phyloP scores from a whole-genome alignment of 192 early-diverging fungal species.

The Dissophora globulifera region DNA sequence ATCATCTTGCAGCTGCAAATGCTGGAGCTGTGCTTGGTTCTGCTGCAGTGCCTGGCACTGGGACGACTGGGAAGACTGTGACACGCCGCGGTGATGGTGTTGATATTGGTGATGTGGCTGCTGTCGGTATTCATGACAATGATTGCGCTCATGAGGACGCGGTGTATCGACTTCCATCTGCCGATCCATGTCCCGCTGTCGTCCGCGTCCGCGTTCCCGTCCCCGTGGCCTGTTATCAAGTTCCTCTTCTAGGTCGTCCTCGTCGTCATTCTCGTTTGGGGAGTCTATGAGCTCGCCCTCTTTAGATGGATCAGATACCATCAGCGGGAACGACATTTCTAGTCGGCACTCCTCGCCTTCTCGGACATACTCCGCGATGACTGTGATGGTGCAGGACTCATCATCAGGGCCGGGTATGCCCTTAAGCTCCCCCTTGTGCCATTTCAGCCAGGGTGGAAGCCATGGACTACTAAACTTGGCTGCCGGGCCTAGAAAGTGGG shows the following conservation, averaged over 20 bases:
- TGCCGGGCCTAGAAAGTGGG: conserved; percentile 60
- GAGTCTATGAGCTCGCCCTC: conserved; percentile 45
- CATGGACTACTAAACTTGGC: conserved; percentile 76
- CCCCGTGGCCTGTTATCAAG: conserved; percentile 1
- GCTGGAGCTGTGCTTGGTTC: conserved; percentile 7
- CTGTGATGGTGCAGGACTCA: conserved; percentile 67
- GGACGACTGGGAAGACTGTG: too few relatives aligned
- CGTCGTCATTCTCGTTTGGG: conserved; percentile 22
- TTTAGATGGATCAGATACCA: conserved; percentile 51
- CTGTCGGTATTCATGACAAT: neutral
- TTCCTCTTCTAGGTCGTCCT: conserved; percentile 17
- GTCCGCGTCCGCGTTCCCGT: neutral
- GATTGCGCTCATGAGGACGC: neutral
- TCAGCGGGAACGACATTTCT: conserved; percentile 56
- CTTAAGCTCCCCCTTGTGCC: conserved; percentile 76
- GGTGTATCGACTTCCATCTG: neutral
- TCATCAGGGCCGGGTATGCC: conserved; percentile 71
- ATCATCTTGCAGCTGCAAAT: neutral
- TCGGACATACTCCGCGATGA: conserved; percentile 73
- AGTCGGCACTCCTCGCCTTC: conserved; percentile 58
- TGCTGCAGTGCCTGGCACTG: conserved; percentile 1
- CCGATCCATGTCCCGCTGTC: neutral
- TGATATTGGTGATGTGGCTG: conserved; percentile 1
- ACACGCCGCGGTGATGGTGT: neutral
- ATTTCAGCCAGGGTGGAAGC: conserved; percentile 77